These are phyloP conservation scores for Mucor velutinosus DNA, from an alignment of 371 early-diverging fungal genomes.

Conservation along the genomic window DNA sequence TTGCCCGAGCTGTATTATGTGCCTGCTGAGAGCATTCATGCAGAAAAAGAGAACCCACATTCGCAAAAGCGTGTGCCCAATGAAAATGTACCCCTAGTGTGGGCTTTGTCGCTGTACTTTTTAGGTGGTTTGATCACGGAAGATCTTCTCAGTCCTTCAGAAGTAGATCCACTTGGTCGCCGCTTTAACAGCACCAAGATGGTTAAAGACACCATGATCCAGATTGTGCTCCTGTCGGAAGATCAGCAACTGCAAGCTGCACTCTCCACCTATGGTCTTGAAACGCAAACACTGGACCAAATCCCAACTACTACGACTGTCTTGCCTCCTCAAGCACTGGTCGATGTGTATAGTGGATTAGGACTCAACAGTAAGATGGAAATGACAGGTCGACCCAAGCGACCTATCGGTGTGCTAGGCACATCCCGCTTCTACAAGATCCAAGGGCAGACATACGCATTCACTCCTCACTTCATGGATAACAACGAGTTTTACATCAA, in stretches of 20 bases:
- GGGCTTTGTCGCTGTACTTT: constrained; percentile 85
- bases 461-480: constrained; percentile 91
- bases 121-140: constrained; percentile 78
- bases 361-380: constrained; percentile 79
- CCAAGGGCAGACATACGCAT: constrained; percentile 83
- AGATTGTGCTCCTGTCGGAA: constrained; percentile 81
- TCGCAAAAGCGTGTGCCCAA: constrained; percentile 78
- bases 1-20: constrained; percentile 88
- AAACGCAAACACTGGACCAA: constrained; percentile 73
- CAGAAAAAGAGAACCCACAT: constrained; percentile 73
- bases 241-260: constrained; percentile 66
- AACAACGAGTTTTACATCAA: constrained; percentile 85
- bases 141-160: constrained; percentile 72
- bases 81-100: constrained; percentile 87
- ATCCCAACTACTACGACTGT: constrained; percentile 69
- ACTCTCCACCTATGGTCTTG: constrained; percentile 74
- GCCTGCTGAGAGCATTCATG: constrained; percentile 68
- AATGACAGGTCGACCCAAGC: constrained; percentile 73
- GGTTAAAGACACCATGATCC: constrained; percentile 64
- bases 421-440: constrained; percentile 81
- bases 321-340: constrained; percentile 68
- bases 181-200: constrained; percentile 55
- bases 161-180: constrained; percentile 85
- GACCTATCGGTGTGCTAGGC: constrained; percentile 72
- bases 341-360: constrained; percentile 75